Conservation (phyloP, 306 rosid species). For the Adenanthera pavonina region DNA sequence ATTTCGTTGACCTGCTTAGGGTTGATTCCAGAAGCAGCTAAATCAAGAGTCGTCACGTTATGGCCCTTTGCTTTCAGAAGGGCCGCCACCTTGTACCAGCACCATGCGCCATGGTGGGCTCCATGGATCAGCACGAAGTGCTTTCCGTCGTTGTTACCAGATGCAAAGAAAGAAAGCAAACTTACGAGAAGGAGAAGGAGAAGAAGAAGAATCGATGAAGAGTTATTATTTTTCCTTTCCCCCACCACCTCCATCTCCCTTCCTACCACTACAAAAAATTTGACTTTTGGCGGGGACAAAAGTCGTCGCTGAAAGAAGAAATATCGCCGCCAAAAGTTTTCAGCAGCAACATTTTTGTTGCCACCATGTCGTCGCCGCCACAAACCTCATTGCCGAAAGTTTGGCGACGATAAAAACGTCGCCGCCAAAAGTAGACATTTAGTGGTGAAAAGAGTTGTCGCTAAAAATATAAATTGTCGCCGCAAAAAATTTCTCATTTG, state of each 20-base stretch:
- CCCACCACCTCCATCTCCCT: neutral
- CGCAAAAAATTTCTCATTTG: too few species aligned
- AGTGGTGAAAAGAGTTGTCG: too few species aligned
- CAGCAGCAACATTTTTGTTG: too few species aligned
- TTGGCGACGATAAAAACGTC: too few species aligned
- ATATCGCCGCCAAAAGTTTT: too few species aligned
- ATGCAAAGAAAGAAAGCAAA: neutral
- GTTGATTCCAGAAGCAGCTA: slow-evolving; percentile 52
- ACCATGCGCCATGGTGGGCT: slow-evolving; percentile 61
- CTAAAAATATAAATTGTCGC: too few species aligned
- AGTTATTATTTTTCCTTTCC: neutral
- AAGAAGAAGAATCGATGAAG: slow-evolving; percentile 29
- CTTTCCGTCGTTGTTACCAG: neutral
- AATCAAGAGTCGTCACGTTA: slow-evolving; percentile 52
- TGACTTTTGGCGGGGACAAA: too few species aligned
- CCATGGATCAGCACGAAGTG: slow-evolving; percentile 67
- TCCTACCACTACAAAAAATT: too few species aligned
- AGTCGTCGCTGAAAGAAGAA: too few species aligned
- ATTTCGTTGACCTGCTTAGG: slow-evolving; percentile 50
- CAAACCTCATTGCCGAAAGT: too few species aligned
- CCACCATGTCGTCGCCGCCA: too few species aligned
- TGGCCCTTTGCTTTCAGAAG: slow-evolving; percentile 46
- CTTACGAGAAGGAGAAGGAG: neutral
- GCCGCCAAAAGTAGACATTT: too few species aligned
- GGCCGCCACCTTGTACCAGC: slow-evolving; percentile 56